A percentile compares a stretch with the other conserved stretches of the same genome.
Conservation (phyloP, 495 filamentous ascomycete species). For the Aspergillus sclerotiicarbonarius region DNA sequence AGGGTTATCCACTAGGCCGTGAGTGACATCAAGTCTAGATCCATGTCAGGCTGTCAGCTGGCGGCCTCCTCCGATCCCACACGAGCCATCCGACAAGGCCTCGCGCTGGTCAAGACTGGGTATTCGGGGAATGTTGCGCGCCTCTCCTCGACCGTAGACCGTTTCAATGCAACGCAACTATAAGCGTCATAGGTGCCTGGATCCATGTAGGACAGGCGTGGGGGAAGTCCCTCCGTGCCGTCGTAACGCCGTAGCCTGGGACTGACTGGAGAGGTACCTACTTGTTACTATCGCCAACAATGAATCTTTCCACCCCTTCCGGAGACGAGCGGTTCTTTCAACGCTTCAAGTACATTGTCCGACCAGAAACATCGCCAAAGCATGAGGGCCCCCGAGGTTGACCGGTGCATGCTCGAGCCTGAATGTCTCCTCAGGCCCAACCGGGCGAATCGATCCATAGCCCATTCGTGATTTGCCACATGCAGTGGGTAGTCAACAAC, state of each 20-base stretch:
- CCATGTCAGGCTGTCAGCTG: not conserved
- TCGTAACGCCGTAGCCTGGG: too few species aligned
- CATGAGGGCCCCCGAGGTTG: not conserved
- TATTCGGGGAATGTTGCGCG: too few species aligned
- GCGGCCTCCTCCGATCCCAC: not conserved
- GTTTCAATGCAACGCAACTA: too few species aligned
- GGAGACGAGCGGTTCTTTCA: not conserved
- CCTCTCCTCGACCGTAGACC: too few species aligned
- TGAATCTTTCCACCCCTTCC: not conserved
- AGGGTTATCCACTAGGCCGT: not conserved
- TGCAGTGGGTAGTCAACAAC: constrained; percentile 5
- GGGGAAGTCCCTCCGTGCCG: too few species aligned
- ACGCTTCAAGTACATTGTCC: not conserved
- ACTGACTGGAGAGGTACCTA: not conserved
- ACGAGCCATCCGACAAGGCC: too few species aligned
- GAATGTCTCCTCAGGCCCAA: not conserved
- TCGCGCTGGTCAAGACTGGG: too few species aligned
- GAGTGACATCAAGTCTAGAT: constrained; percentile 6
- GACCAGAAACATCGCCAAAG: not conserved
- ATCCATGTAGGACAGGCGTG: too few species aligned
- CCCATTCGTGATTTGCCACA: constrained; percentile 19
- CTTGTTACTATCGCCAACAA: not conserved
- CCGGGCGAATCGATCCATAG: not conserved
- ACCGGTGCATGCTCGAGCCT: not conserved
- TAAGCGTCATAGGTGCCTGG: too few species aligned